Base-by-base conservation (phyloP, 257 asterid species). In the Ehretia macrophylla region DNA sequence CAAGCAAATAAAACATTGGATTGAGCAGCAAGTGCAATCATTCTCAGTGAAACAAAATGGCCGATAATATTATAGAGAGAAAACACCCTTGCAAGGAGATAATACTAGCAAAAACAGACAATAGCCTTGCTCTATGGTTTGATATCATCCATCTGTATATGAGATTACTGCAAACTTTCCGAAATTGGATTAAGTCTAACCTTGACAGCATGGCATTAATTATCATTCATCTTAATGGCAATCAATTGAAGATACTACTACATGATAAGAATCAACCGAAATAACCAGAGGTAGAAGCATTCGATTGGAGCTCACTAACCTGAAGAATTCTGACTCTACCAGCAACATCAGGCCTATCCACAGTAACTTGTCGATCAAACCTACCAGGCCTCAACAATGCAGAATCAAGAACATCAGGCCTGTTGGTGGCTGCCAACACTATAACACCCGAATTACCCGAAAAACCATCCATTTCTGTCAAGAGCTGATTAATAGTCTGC, bases 391-490 rank as follows among this genome's bases (percentile, higher is more conserved):
- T 84, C 72, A 88, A 60, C 79, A 92, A 73, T 0, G 97, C 99
- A 5, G 99, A 72, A 79, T 92, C 97, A 69, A 92, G 98, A 72
- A 92, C 95, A 81, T 92, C 99, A 0, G 99, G 99, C 54, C 99
- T 75, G 66, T 92, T 92, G 10, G 99, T 88, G 0, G 99, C 99
- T 12, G 95, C 99, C 78, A 92, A 70, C 40, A 92, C 99, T 12
- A 92, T 92, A 48, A 92, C 98, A 52, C 98, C 97, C 0, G 95
- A 83, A 58, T 91, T 88, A 11, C 98, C 98, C 0, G 96, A 77
- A 67, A 92, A 92, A 8, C 99, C 99, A 78, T 88, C 99, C 99
- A 92, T 88, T 58, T 92, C 99, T 55, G 99, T 92, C 81, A 92
- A 73, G 17, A 92, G 99, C 87, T 88, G 99, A 77, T 92, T 92